These are phyloP conservation scores for Nicotiana otophora DNA, from an alignment of 257 asterid genomes.

Conservation along the genomic window DNA sequence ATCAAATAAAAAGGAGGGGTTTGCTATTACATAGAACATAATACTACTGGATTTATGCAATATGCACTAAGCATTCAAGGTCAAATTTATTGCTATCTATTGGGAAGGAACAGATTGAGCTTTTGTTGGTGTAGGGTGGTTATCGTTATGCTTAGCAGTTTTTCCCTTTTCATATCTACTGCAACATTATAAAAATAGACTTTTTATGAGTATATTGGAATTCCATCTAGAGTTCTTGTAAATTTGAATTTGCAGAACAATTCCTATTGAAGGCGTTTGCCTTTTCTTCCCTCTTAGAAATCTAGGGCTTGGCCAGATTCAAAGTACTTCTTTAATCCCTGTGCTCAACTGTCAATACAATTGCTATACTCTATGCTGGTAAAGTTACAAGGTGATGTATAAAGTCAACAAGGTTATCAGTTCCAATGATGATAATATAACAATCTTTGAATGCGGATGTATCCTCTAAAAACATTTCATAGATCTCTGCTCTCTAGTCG, in stretches of 20 bases:
- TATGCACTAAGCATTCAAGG: not conserved
- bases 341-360: not conserved
- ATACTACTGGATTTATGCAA: not conserved
- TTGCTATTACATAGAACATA: not conserved
- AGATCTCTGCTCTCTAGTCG: not conserved
- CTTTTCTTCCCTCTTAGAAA: not conserved
- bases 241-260: conserved; percentile 1
- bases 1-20: no score
- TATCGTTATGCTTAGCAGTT: not conserved
- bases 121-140: not conserved
- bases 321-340: not conserved
- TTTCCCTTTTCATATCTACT: not conserved
- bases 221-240: not conserved
- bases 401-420: not conserved
- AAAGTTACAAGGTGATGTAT: not conserved
- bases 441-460: not conserved
- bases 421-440: not conserved
- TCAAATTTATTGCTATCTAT: not conserved
- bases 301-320: not conserved
- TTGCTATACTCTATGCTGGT: not conserved
- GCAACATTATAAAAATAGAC: not conserved
- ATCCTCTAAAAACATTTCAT: not conserved
- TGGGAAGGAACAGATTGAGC: not conserved
- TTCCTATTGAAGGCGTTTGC: not conserved
- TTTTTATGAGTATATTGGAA: not conserved